Base-by-base conservation (phyloP, 2,329 filamentous ascomycete species). In the Cryphonectria nitschkei region DNA sequence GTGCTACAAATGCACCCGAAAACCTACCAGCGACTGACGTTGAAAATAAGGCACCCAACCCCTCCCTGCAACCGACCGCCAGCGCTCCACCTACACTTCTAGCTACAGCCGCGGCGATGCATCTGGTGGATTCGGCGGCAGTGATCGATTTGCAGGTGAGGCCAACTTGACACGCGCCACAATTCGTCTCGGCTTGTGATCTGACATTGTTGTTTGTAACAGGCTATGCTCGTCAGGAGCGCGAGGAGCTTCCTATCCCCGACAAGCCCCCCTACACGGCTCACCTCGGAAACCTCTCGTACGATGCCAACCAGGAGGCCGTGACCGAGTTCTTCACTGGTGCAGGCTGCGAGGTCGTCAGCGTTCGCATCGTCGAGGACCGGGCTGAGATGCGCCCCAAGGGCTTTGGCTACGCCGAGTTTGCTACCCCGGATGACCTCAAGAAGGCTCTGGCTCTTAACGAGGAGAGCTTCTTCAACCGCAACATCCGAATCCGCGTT, bases 351-450 rank as follows among this genome's bases (percentile, higher is more conserved):
- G 88, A 94, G 74, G 91, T 98, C 76, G 92, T 92, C 75, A 98
- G 90, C 80, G 94, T 99, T 75, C 93, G 96, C 78, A 94, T 99
- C 77, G 97, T 99, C 74, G 95, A 98, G 84, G 97, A 99, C 83
- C 96, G 95, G 79, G 87, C 97, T 81, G 92, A 96, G 79, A 90
- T 92, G 82, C 94, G 95, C 79, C 96, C 96, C 75, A 99, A 99
- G 86, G 96, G 96, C 65, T 99, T 99, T 78, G 96, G 95, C 73
- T 99, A 99, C 81, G 95, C 97, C 75, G 96, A 99, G 82, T 99
- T 99, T 78, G 90, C 87, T 75, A 91, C 90, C 67, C 84, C 96
- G 61, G 95, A 98, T 65, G 95, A 95, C 72, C 85, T 99, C 78
- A 97, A 97, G 86, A 92, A 94, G 83, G 96, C 96, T 70, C 88